Evolutionary conservation across 1,284 basidiomycete species (phyloP), one percentile per base, ranked within the genome.

Genomic region (Leccinum pachyderme): DNA sequence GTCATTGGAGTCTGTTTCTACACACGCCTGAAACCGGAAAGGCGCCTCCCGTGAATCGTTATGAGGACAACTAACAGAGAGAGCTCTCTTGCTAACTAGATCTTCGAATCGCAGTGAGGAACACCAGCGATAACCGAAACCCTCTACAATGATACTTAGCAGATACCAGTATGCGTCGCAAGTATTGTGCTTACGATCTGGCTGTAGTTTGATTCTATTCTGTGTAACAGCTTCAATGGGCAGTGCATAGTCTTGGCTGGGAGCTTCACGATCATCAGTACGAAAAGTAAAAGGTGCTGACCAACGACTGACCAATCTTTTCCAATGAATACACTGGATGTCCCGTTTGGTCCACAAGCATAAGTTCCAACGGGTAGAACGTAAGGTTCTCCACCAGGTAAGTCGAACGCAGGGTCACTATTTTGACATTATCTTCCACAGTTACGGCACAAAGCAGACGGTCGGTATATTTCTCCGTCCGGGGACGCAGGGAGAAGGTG

Each of bases 1-100:
- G 61, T 94, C 90, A 52, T 81, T 81, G 9, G 77, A 71, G 67
- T 97, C 91, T 53, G 86, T 91, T 59, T 93, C 84, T 2, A 92
- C 90, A 80, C 90, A 97, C 12, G 91, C 90, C 69, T 98, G 96
- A 78, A 99, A 95, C 43, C 94, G 87, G 80, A 99, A 99, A 1
- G 95, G 86, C 6, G 95, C 91, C 70, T 99, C 96, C 50, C 79
- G 80, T 1, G 84, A 78, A 63, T 94, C 87, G 44, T 83, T 80
- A 63, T 96, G 93, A 54, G 89, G 86, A 72, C 97, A 99, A 39
- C 84, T 87, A 54, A 99, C 82, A 1, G 91, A 88, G 51, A 95
- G 84, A 31, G 86, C 84, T 45, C 87, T 88, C 54, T 81, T 83
- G n/a, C 84, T 76, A 44, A 95, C 75, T 4, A 99, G 76, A 62